These are phyloP conservation scores for Priceomyces castillae DNA, from an alignment of 805 yeast species.

Conservation along the genomic window DNA sequence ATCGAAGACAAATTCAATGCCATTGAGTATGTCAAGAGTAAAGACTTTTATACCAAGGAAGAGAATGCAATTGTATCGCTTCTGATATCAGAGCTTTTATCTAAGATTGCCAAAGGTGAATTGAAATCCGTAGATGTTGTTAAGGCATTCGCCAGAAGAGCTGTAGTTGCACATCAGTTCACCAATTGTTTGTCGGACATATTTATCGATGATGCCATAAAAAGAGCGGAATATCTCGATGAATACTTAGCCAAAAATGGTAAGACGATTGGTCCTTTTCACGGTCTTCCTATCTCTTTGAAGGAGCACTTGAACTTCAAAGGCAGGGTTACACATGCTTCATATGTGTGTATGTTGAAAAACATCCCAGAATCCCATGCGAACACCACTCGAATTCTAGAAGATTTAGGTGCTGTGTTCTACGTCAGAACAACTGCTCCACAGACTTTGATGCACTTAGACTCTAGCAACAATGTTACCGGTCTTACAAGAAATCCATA, in stretches of 20 bases:
- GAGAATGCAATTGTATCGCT: constrained; percentile 41
- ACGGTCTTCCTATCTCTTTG: constrained; percentile 64
- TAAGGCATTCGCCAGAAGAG: constrained; percentile 43
- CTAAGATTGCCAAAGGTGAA: constrained; percentile 31
- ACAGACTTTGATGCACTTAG: constrained; percentile 45
- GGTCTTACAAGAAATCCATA: constrained; percentile 39
- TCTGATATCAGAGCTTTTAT: constrained; percentile 24
- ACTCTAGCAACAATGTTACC: constrained; percentile 37
- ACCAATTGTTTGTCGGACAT: constrained; percentile 43
- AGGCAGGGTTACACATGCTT: constrained; percentile 37
- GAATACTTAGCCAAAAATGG: constrained; percentile 46
- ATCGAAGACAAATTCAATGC: constrained; percentile 34
- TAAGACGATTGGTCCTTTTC: constrained; percentile 56
- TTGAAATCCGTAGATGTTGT: constrained; percentile 36
- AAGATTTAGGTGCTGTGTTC: constrained; percentile 42
- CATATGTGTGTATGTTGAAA: constrained; percentile 35
- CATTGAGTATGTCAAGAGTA: constrained; percentile 32
- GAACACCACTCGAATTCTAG: constrained; percentile 30
- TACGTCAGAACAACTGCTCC: constrained; percentile 45
- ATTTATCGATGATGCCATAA: constrained; percentile 58
- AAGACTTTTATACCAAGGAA: constrained; percentile 30
- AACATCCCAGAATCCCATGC: constrained; percentile 30
- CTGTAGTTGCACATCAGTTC: constrained; percentile 41
- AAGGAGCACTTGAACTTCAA: constrained; percentile 47
- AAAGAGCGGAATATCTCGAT: constrained; percentile 55